Conservation (phyloP, 2,329 filamentous ascomycete genomes). For the Microdochium paspali region DNA sequence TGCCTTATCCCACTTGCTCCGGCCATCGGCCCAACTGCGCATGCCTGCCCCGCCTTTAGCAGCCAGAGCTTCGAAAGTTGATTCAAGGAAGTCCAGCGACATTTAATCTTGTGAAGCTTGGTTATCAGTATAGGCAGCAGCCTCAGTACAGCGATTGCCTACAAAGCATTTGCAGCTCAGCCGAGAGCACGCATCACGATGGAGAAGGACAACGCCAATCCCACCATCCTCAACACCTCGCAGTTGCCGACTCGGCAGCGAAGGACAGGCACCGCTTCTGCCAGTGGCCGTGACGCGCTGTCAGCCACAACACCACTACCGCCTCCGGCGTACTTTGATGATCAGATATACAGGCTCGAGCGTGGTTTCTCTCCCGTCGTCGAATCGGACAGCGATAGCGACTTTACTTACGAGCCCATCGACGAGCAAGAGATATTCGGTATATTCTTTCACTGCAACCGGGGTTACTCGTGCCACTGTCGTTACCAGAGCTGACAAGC, state of each 20-base stretch:
- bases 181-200: slow-evolving; percentile 14
- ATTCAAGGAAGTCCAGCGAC: no score
- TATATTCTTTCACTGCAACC: slow-evolving; percentile 26
- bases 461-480: slow-evolving; percentile 8
- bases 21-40: no score
- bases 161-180: slow-evolving; percentile 7
- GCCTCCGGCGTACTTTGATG: slow-evolving; percentile 26
- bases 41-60: no score
- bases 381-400: slow-evolving; percentile 36
- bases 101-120: no score
- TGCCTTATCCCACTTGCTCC: no score
- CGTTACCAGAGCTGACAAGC: slow-evolving; percentile 10
- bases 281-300: slow-evolving; percentile 34
- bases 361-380: slow-evolving; percentile 5
- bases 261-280: slow-evolving; percentile 37
- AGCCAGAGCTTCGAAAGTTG: no score
- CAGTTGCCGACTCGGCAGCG: slow-evolving; percentile 76
- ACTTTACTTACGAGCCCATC: slow-evolving; percentile 67
- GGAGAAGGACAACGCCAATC: slow-evolving; percentile 70
- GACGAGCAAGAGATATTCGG: slow-evolving; percentile 97
- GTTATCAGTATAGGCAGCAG: slow-evolving; percentile 8
- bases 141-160: slow-evolving; percentile 26
- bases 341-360: slow-evolving; percentile 25
- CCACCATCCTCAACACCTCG: slow-evolving; percentile 78
- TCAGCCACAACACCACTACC: slow-evolving; percentile 24